Evolutionary conservation across 148 eudicot genomes (phyloP).

Genomic region (Chenopodium suecicum): DNA sequence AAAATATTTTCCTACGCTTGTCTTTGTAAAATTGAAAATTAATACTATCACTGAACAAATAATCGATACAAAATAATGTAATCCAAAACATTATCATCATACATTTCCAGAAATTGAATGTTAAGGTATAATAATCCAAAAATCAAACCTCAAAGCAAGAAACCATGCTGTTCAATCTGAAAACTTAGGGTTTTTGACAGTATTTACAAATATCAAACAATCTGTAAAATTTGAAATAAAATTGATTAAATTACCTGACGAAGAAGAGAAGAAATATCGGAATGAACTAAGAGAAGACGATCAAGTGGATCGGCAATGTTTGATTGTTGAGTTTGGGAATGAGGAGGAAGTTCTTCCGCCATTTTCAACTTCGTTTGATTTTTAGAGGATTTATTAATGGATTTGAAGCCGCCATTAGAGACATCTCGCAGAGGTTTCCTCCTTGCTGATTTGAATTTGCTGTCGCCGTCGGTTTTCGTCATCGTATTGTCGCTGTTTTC

Average conservation of each 20-base stretch:
- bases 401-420: not conserved
- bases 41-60: not conserved
- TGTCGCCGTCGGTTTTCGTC: not conserved
- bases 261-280: conserved; percentile 51
- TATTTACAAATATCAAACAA: not conserved
- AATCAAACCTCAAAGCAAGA: not conserved
- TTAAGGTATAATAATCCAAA: not conserved
- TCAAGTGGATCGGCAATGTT: conserved; percentile 42
- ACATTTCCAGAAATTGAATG: not conserved
- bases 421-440: not conserved
- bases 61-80: no score
- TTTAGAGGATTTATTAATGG: conserved; percentile 14
- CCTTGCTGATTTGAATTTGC: not conserved
- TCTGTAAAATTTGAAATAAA: not conserved
- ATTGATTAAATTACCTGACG: conserved; percentile 43
- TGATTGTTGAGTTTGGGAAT: not conserved
- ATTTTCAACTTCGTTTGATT: not conserved
- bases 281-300: conserved; percentile 65
- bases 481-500: not conserved
- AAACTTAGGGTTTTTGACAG: not conserved
- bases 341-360: not conserved
- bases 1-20: no score
- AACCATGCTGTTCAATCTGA: not conserved
- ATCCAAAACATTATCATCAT: not conserved
- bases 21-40: no score